Conservation (phyloP, 768 basidiomycete species). For the Rhodotorula sphaerocarpa region DNA sequence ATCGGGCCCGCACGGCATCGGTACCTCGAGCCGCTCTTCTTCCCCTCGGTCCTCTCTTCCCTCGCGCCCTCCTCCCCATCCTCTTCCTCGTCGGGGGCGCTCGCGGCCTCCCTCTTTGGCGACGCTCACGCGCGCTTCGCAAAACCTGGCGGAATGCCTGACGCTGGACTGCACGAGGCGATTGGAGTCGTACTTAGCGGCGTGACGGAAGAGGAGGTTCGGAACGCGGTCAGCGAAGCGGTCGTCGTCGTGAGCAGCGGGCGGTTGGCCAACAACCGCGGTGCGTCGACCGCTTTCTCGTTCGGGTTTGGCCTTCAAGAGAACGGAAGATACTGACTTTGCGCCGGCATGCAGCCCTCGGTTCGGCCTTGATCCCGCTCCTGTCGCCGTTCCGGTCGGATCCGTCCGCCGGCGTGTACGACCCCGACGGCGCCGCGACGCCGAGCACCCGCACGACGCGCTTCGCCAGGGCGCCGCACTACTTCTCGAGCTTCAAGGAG, state of each 20-base stretch:
- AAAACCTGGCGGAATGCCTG: not conserved
- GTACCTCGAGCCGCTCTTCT: constrained; percentile 79
- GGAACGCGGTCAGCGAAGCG: constrained; percentile 68
- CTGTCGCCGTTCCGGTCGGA: constrained; percentile 22
- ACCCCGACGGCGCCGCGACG: not conserved
- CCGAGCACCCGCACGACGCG: constrained; percentile 38
- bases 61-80: constrained; percentile 7
- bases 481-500: constrained; percentile 65
- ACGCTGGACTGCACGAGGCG: constrained; percentile 56
- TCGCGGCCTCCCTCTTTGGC: constrained; percentile 1
- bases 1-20: constrained; percentile 81
- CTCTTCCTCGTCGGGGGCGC: not conserved
- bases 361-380: constrained; percentile 21
- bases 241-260: constrained; percentile 63
- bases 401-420: constrained; percentile 2
- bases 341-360: constrained; percentile 19
- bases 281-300: constrained; percentile 43
- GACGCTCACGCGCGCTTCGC: constrained; percentile 12
- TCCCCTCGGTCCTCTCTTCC: constrained; percentile 11
- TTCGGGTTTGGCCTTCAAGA: accelerated
- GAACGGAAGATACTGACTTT: not conserved
- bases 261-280: constrained; percentile 63
- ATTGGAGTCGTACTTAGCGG: constrained; percentile 58
- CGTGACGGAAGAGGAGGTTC: constrained; percentile 56
- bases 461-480: constrained; percentile 65